phyloP scores from a whole-genome alignment of 2,329 filamentous ascomycete species.

The Pyrenochaeta sp. region DNA sequence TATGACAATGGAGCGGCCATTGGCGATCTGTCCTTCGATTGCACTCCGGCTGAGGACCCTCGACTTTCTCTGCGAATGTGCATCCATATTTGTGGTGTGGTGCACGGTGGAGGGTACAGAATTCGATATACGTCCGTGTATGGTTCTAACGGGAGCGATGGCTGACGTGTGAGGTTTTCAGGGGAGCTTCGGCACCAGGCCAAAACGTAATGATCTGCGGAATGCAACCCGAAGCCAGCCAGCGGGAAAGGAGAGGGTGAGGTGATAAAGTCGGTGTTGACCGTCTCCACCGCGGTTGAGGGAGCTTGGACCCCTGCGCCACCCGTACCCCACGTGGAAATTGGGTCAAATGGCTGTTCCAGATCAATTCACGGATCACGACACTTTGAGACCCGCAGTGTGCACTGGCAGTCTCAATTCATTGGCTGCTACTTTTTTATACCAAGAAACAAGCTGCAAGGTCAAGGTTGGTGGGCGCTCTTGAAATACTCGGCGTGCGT shows the following conservation, averaged over 20 bases:
- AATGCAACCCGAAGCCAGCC: conserved; percentile 8
- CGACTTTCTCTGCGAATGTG: conserved; percentile 52
- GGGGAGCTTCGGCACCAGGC: conserved; percentile 1
- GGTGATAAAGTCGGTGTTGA: conserved; percentile 23
- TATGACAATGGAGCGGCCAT: conserved; percentile 81
- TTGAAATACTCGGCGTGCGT: neutral
- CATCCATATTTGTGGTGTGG: conserved; percentile 34
- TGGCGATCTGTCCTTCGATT: conserved; percentile 83
- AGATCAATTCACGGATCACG: neutral
- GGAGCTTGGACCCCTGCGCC: conserved; percentile 17
- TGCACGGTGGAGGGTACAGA: neutral
- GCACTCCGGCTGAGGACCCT: conserved; percentile 67
- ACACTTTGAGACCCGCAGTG: neutral
- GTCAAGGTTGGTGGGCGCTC: neutral
- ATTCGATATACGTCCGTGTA: neutral
- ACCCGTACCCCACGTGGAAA: conserved; percentile 16
- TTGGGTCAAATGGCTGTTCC: neutral
- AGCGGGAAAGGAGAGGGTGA: conserved; percentile 18
- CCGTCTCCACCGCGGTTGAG: conserved; percentile 17
- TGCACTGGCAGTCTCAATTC: neutral
- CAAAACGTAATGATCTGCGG: conserved; percentile 1
- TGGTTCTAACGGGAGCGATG: conserved; percentile 1
- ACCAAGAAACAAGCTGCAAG: neutral
- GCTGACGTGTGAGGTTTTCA: conserved; percentile 3
- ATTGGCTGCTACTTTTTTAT: neutral